Evolutionary conservation across 371 early-diverging fungal species (phyloP).

Genomic region (Mortierella sp.): DNA sequence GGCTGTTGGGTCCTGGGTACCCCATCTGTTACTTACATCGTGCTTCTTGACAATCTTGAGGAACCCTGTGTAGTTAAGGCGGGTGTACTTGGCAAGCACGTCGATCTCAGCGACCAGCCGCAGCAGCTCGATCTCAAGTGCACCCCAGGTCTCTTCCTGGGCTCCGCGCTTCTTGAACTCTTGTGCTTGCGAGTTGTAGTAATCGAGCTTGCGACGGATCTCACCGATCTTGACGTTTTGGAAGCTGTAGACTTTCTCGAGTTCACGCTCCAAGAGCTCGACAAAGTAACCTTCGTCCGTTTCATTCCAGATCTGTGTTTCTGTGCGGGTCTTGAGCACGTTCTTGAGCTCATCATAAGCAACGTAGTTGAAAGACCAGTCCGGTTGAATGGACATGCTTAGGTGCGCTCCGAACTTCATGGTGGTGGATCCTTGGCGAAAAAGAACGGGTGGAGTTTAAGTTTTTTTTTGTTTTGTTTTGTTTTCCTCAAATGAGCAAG

Average conservation of each 20-base stretch:
- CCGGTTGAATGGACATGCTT: conserved; percentile 72
- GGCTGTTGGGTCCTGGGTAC: no score
- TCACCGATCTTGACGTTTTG: conserved; percentile 89
- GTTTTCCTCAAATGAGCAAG: neutral
- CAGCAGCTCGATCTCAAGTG: conserved; percentile 81
- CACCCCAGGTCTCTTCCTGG: conserved; percentile 62
- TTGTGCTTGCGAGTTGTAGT: conserved; percentile 70
- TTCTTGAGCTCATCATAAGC: conserved; percentile 83
- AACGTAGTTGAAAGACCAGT: conserved; percentile 88
- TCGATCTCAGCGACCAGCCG: conserved; percentile 87
- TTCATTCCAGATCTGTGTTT: conserved; percentile 59
- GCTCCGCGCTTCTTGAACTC: conserved; percentile 64
- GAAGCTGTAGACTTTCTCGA: conserved; percentile 90
- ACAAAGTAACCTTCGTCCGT: conserved; percentile 86
- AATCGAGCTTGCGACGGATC: conserved; percentile 79
- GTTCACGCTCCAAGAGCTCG: conserved; percentile 86
- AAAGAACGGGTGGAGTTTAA: neutral
- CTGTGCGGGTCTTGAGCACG: conserved; percentile 68
- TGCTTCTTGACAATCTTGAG: conserved; percentile 97
- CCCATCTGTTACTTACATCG: conserved; percentile 67
- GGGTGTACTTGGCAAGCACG: conserved; percentile 91
- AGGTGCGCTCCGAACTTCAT: conserved; percentile 93
- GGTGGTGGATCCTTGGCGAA: neutral
- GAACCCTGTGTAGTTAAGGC: conserved; percentile 96
- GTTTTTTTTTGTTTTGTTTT: neutral